Evolutionary conservation across 495 filamentous ascomycete species (phyloP), one percentile per base, ranked within the genome.

Genomic region (Xylaria intraflava): DNA sequence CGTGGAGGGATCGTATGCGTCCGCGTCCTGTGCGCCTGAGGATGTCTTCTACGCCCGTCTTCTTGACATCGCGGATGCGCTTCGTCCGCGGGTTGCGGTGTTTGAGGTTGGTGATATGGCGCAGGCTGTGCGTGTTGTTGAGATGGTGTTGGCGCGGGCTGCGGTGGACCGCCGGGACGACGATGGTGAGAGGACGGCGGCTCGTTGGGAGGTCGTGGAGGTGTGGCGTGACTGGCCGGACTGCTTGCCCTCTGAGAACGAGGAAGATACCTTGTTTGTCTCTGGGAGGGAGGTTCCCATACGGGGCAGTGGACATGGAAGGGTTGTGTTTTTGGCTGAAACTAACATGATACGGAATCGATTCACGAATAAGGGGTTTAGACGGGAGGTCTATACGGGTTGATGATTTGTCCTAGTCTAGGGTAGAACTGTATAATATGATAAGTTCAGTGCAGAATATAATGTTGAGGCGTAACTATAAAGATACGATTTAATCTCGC

Each of bases 31-130:
- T 12, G 35, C 56, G 16, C 68, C 69, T n/a, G 78, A 77, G 49
- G 83, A 86, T 57, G 43, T 75, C 5, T 87, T 88, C 58, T 88
- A 86, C 55, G 72, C 74, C 1, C 65, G 67, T 12, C 51, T 85
- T 5, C 64, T 83, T 0, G 61, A 69, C 0, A 52, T 80, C 5
- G 74, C 72, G 1, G 22, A 51, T 3, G 5, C 52, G 0, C 51
- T 74, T 0, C 38, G 58, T 6, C 72, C 79, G 5, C 69, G 66
- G 43, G 30, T 81, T 14, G 60, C 79, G 11, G 51, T 84, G 0
- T 65, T 86, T 42, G 84, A 88, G 63, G 79, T 85, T 1, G 82
- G 74, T 1, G 80, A 78, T 24, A 46, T 75, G 31, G 56, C 58
- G 16, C 85, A 91, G 67, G 89, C 85, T 0, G 69, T 72, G 26